Percentiles rank a stretch among this genome's conserved stretches.
Conservation (phyloP, 2,329 filamentous ascomycete species). For the Hyphodiscus sp. region DNA sequence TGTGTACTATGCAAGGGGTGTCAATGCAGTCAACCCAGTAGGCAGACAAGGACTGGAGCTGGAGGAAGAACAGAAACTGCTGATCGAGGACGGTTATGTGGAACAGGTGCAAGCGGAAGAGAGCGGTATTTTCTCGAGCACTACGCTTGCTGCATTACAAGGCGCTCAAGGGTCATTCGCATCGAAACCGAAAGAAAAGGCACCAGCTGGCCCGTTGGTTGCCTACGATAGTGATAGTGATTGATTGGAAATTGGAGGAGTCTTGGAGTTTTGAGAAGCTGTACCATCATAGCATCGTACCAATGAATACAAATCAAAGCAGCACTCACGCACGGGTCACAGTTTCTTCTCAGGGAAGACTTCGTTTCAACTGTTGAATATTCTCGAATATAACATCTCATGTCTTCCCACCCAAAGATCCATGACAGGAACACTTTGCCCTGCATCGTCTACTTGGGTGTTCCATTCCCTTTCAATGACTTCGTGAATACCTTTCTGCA, state of each 20-base stretch:
- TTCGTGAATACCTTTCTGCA: conserved; percentile 50
- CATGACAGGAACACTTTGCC: conserved; percentile 69
- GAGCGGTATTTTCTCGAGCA: conserved; percentile 71
- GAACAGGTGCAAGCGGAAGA: conserved; percentile 34
- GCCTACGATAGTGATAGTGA: conserved; percentile 71
- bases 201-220: conserved; percentile 67
- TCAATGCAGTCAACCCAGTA: conserved; percentile 55
- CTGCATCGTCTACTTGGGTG: conserved; percentile 56
- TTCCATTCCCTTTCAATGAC: conserved; percentile 56
- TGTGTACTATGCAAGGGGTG: conserved; percentile 81
- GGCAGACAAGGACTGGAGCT: conserved; percentile 55
- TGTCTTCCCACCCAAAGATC: conserved; percentile 80
- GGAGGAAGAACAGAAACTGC: conserved; percentile 53
- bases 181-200: conserved; percentile 43
- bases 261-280: conserved; percentile 6
- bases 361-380: conserved; percentile 66
- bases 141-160: conserved; percentile 74
- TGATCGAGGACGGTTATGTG: conserved; percentile 43
- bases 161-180: conserved; percentile 46
- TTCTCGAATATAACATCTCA: conserved; percentile 76
- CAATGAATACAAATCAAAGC: neutral
- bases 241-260: conserved; percentile 8
- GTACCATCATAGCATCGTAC: neutral
- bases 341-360: neutral
- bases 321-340: no score